Percentiles rank a stretch among this genome's conserved stretches.
Evolutionary conservation across 2,329 filamentous ascomycete genomes (phyloP).

Genomic region (Clathrospora elynae): DNA sequence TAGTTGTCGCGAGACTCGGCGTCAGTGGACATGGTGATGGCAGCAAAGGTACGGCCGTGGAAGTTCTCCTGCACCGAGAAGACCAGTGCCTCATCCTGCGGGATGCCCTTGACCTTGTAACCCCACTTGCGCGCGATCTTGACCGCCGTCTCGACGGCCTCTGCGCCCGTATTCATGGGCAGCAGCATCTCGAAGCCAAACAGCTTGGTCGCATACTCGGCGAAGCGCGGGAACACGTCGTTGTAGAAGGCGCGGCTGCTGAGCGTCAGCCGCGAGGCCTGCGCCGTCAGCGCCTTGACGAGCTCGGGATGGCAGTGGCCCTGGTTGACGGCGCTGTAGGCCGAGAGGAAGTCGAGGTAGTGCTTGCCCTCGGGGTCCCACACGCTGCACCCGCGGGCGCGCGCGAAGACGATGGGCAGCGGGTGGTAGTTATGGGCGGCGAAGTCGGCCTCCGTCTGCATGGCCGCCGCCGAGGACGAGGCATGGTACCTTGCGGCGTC

Average conservation of each 20-base stretch:
- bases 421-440: conserved; percentile 99
- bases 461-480: conserved; percentile 77
- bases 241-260: conserved; percentile 97
- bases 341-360: conserved; percentile 97
- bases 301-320: conserved; percentile 97
- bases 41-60: conserved; percentile 93
- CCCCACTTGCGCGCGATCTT: conserved; percentile 98
- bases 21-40: conserved; percentile 93
- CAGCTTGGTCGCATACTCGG: conserved; percentile 83
- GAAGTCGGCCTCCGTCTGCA: conserved; percentile 77
- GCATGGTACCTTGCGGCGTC: conserved; percentile 67
- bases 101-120: conserved; percentile 93
- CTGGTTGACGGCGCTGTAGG: conserved; percentile 97
- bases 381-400: conserved; percentile 81
- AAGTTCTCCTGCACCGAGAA: conserved; percentile 91
- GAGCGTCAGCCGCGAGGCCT: conserved; percentile 86
- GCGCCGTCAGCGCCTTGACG: conserved; percentile 85
- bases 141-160: conserved; percentile 93
- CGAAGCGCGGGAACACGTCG: conserved; percentile 95
- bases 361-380: conserved; percentile 94
- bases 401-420: conserved; percentile 81
- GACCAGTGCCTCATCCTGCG: conserved; percentile 79
- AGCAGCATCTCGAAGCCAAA: conserved; percentile 98
- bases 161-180: conserved; percentile 97
- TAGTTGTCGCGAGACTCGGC: conserved; percentile 97